Evolutionary conservation across 495 filamentous ascomycete genomes (phyloP).

Genomic region (Penicillium alfredii): DNA sequence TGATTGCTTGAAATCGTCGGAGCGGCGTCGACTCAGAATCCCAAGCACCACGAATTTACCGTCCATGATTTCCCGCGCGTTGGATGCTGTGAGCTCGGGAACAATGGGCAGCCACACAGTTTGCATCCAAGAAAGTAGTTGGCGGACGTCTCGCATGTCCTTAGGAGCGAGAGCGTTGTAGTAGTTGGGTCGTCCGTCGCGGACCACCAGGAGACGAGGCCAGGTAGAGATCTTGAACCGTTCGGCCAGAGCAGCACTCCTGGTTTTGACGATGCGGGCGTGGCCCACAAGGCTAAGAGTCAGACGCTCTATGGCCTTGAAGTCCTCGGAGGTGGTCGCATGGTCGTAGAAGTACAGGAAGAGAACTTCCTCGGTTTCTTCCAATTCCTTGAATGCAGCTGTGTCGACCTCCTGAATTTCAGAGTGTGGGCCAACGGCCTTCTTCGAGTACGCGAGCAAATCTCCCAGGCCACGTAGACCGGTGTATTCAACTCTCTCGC

Average conservation of each 20-base stretch:
- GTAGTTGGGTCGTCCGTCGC: constrained; percentile 82
- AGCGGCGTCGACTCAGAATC: constrained; percentile 72
- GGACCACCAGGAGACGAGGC: constrained; percentile 82
- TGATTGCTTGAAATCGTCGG: constrained; percentile 69
- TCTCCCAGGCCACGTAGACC: constrained; percentile 91
- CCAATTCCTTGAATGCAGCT: constrained; percentile 70
- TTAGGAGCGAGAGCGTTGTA: constrained; percentile 77
- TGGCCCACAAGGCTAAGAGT: constrained; percentile 83
- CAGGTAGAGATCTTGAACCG: constrained; percentile 93
- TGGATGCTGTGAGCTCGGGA: constrained; percentile 84
- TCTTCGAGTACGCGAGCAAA: constrained; percentile 77
- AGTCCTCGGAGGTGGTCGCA: constrained; percentile 88
- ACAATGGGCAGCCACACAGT: constrained; percentile 97
- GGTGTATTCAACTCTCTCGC: constrained; percentile 87
- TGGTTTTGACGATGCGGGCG: constrained; percentile 85
- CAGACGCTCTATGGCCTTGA: constrained; percentile 77
- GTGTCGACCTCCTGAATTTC: constrained; percentile 76
- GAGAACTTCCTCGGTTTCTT: constrained; percentile 89
- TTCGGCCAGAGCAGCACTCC: constrained; percentile 62
- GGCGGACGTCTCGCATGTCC: constrained; percentile 81
- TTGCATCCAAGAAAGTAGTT: constrained; percentile 87
- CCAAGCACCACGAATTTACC: constrained; percentile 88
- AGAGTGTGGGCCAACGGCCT: constrained; percentile 70
- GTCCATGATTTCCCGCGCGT: constrained; percentile 91
- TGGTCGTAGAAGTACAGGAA: constrained; percentile 97